Base-by-base conservation (phyloP, 2,329 filamentous ascomycete genomes). In the Claviceps capensis region DNA sequence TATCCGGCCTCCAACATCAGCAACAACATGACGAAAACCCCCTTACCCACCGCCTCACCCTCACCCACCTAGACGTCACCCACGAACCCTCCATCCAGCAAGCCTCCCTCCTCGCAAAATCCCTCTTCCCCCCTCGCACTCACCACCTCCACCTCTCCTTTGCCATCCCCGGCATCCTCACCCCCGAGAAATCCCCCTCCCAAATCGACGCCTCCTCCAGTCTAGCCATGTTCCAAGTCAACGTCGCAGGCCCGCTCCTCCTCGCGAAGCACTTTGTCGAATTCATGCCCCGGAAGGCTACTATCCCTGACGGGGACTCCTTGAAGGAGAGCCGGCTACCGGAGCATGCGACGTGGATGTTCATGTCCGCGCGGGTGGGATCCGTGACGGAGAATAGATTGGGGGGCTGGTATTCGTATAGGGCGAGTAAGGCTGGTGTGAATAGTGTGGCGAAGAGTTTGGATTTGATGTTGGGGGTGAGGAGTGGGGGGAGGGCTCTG, bases 401-500 rank as follows among this genome's bases (percentile, higher is more conserved):
- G 0, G 88, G 87, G 2, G 88, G 88, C 0, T 93, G 87, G 88
- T 94, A 88, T 65, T 81, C 76, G 52, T 93, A 93, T 65, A 81
- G 88, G 14, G 79, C 83, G 7, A 83, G 79, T 50, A 94, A 93
- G 66, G 79, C 86, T 0, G 86, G 76, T 2, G 80, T 91, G 3
- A 88, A 83, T 57, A 83, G 83, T 61, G 53, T 88, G 13, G 79
- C 79, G 7, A 86, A 82, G 67, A 84, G 78, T 6, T 81, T 88
- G 55, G 87, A 93, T 63, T 73, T 85, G 30, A 77, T 82, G 61
- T 67, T 93, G 36, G 66, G 67, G 38, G 70, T 74, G 4, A 72
- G 74, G 43, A 75, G 76, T 53, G 80, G 75, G 0, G 75, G 77
- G 0, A 80, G 78, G 49, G 85, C 84, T 0, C 72, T 88, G 57